phyloP scores from a whole-genome alignment of 2,329 filamentous ascomycete genomes.

The Ciborinia camelliae region DNA sequence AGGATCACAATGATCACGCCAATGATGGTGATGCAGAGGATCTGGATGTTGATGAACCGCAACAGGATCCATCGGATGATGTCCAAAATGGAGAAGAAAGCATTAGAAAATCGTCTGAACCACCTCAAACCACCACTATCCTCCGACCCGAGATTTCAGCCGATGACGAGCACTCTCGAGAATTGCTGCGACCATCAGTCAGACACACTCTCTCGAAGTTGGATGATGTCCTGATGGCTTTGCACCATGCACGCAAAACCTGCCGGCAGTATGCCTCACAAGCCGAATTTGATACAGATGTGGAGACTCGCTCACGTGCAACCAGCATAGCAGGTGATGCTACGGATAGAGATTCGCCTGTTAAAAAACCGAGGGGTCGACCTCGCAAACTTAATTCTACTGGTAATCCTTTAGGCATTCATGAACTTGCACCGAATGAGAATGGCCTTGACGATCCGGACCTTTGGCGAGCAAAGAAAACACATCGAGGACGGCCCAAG shows the following conservation, averaged over 20 bases:
- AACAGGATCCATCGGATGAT: background rate
- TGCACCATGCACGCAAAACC: conserved; percentile 65
- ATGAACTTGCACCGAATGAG: background rate
- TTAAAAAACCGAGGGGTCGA: conserved; percentile 24
- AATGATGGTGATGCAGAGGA: conserved; percentile 25
- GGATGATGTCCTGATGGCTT: conserved; percentile 64
- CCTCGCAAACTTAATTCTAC: conserved; percentile 32
- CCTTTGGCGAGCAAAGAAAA: conserved; percentile 25
- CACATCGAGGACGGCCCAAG: conserved; percentile 29
- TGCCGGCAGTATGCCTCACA: conserved; percentile 40
- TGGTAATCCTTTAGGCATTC: conserved; percentile 12
- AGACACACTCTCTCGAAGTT: conserved; percentile 68
- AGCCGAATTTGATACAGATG: conserved; percentile 37
- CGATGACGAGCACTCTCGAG: conserved; percentile 66
- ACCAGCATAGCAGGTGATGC: background rate
- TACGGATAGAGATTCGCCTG: background rate
- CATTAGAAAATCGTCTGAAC: conserved; percentile 12
- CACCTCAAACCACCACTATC: background rate
- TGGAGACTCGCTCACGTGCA: conserved; percentile 19
- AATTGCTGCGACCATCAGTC: conserved; percentile 63
- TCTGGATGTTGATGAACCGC: background rate
- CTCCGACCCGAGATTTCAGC: conserved; percentile 54
- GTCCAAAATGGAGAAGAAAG: conserved; percentile 19
- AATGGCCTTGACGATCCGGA: conserved; percentile 12
- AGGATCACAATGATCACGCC: conserved; percentile 17